Evolutionary conservation across 495 filamentous ascomycete species (phyloP).

Genomic region (Evernia prunastri): DNA sequence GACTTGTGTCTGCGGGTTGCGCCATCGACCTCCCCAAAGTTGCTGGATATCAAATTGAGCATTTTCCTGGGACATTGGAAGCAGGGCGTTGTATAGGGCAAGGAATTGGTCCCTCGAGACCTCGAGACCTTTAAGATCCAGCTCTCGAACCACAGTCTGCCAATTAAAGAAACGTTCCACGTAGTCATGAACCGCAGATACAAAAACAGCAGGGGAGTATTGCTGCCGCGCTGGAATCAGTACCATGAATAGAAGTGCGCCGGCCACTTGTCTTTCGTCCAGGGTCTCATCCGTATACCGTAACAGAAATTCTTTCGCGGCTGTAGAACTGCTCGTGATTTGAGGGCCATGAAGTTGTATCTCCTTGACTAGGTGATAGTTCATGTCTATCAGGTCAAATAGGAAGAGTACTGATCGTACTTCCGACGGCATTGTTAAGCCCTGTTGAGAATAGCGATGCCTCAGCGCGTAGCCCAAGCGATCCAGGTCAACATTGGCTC

Average conservation of each 20-base stretch:
- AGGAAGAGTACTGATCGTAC: constrained; percentile 69
- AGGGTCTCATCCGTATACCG: constrained; percentile 61
- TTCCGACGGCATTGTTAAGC: constrained; percentile 58
- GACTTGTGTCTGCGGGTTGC: constrained; percentile 75
- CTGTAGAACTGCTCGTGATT: constrained; percentile 47
- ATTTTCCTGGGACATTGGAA: constrained; percentile 59
- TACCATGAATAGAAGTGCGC: constrained; percentile 76
- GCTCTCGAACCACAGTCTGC: constrained; percentile 70
- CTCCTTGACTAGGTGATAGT: constrained; percentile 62
- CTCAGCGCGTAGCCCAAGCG: constrained; percentile 61
- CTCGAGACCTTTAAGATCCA: constrained; percentile 73
- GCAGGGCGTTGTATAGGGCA: constrained; percentile 66
- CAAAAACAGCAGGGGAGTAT: constrained; percentile 68
- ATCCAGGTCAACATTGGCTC: constrained; percentile 57
- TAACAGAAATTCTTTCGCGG: constrained; percentile 56
- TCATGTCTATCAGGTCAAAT: constrained; percentile 58
- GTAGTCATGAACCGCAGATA: constrained; percentile 53
- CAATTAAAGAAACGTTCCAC: constrained; percentile 62
- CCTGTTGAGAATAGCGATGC: constrained; percentile 57
- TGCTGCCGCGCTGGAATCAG: constrained; percentile 56
- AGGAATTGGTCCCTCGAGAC: constrained; percentile 75
- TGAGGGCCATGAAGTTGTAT: constrained; percentile 69
- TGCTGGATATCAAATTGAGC: constrained; percentile 64
- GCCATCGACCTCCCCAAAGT: constrained; percentile 90
- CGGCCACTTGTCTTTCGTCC: constrained; percentile 74